These are phyloP conservation scores for Ambrosiella beaveri DNA, from an alignment of 2,329 filamentous ascomycete species.

Conservation along the genomic window DNA sequence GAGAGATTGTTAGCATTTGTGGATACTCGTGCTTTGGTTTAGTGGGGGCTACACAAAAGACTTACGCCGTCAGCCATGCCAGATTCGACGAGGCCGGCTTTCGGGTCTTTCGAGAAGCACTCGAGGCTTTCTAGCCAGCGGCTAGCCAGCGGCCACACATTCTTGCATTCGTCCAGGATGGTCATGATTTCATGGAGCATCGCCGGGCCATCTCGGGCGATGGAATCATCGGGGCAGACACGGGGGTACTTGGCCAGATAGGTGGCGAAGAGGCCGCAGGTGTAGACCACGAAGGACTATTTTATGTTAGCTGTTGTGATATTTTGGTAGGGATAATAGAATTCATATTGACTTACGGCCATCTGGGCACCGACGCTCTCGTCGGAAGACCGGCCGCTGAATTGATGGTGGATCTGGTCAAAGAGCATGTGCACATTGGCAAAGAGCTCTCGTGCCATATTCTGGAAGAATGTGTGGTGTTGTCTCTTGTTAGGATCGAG, in stretches of 20 bases:
- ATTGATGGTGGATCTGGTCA: slow-evolving; percentile 23
- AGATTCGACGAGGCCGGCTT: slow-evolving; percentile 20
- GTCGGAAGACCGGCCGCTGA: slow-evolving; percentile 27
- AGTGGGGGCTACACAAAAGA: not conserved
- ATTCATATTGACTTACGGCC: slow-evolving; percentile 21
- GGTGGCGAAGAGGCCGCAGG: slow-evolving; percentile 34
- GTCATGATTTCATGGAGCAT: slow-evolving; percentile 30
- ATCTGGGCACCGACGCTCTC: slow-evolving; percentile 37
- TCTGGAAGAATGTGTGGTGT: not conserved
- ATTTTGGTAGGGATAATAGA: not conserved
- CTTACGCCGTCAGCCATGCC: slow-evolving; percentile 32
- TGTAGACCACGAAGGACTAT: slow-evolving; percentile 35
- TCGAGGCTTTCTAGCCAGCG: slow-evolving; percentile 25
- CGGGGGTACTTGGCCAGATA: slow-evolving; percentile 34
- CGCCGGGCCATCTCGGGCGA: slow-evolving; percentile 24
- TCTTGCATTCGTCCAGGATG: slow-evolving; percentile 31
- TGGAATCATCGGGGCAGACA: slow-evolving; percentile 27
- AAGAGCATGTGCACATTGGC: slow-evolving; percentile 1
- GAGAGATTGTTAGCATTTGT: not conserved
- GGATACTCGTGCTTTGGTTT: not conserved
- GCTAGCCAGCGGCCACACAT: slow-evolving; percentile 35
- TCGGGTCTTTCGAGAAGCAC: slow-evolving; percentile 1
- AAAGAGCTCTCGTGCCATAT: not conserved
- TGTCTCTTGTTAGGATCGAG: slow-evolving; percentile 1
- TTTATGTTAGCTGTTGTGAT: not conserved